Evolutionary conservation across 129 eudicot genomes (phyloP), one percentile per base, ranked within the genome.

Genomic region (Erigeron canadensis): DNA sequence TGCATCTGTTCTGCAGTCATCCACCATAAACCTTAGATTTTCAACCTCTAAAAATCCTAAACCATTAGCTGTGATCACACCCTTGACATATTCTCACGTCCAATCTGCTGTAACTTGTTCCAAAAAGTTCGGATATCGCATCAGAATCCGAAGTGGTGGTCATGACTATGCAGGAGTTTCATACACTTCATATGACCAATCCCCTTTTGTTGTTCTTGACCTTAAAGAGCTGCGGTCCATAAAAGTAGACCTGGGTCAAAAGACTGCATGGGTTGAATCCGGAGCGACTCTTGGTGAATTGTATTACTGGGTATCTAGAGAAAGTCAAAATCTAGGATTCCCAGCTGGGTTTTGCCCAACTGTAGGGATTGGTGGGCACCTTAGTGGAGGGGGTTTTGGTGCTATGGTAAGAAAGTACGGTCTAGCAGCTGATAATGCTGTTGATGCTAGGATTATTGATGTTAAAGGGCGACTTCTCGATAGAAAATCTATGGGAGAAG

Each of bases 131-230:
- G 51, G 38, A 44, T 23, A 59, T 45, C 69, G 41, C n/a, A 60
- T 72, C 16, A 44, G 76, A 42, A 71, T 58, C 5, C 66, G 59
- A 72, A 72, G 77, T 72, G 77, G 69, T 7, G 77, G 77, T 6
- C 77, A 72, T 72, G 77, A 72, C 54, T 43, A 56, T 37, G 58
- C 28, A 43, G 67, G 76, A 46, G 55, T 57, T 13, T 71, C 75
- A n/a, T 59, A 58, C 58, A 71, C 76, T 71, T 58, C 58, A 43
- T 8, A 12, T 62, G 19, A 73, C 18, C 77, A 73, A 3, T 38
- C 47, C 1, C 40, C 77, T 61, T 72, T 61, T 73, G 38, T 73
- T 61, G 70, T 73, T 37, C 48, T 53, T 63, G 68, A 40, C 50
- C 68, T 63, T 40, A 63, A 63, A 7, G 50, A 63, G 8, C 48